Percentiles rank a stretch among this genome's conserved stretches.
Conservation (phyloP, 2,329 filamentous ascomycete genomes). For the Neonectria faginata region DNA sequence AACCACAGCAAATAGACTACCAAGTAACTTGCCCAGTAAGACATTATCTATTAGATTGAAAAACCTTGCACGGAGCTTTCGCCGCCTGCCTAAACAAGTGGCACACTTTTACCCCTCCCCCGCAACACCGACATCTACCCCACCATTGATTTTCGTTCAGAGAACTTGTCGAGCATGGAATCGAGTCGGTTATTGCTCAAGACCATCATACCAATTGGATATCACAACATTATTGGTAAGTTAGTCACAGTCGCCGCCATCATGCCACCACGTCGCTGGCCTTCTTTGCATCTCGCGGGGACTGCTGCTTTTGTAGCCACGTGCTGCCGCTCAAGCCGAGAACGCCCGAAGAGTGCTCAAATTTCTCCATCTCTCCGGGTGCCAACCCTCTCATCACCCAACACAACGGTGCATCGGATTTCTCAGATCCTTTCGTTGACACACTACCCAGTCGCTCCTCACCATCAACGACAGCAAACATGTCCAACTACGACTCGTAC, state of each 20-base stretch:
- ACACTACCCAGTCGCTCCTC: background rate
- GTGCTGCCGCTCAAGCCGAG: background rate
- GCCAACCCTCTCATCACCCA: background rate
- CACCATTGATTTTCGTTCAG: background rate
- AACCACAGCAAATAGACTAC: too few species aligned
- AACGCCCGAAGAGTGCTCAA: slow-evolving; percentile 3
- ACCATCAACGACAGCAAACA: background rate
- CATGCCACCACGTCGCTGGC: too few species aligned
- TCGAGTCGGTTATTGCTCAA: background rate
- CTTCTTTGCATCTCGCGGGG: too few species aligned
- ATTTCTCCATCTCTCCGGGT: slow-evolving; percentile 6
- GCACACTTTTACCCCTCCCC: background rate
- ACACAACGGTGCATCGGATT: background rate
- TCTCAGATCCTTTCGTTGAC: background rate
- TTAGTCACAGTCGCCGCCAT: too few species aligned
- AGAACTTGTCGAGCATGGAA: background rate
- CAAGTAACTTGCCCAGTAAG: too few species aligned
- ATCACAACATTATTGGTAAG: too few species aligned
- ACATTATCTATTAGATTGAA: too few species aligned
- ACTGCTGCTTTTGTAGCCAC: too few species aligned
- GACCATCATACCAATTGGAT: too few species aligned
- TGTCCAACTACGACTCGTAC: slow-evolving; percentile 28
- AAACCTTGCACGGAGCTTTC: background rate
- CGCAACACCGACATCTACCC: background rate
- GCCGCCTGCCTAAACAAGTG: background rate